phyloP scores from a whole-genome alignment of 352 stramenopile species.

The Globisporangium parvum region DNA sequence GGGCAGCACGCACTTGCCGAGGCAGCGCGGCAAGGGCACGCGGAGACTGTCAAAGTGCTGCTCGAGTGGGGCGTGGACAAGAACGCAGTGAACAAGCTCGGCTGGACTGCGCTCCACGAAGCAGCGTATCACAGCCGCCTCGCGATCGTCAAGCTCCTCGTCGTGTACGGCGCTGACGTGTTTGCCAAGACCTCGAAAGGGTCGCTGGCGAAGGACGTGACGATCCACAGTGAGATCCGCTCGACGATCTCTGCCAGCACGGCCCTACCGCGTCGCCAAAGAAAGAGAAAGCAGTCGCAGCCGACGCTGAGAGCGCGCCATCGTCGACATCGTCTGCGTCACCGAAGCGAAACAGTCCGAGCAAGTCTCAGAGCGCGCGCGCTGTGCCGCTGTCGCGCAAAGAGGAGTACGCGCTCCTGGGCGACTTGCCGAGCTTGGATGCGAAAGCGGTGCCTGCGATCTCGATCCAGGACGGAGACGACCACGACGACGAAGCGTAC shows the following conservation, averaged over 20 bases:
- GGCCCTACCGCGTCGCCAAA: slow-evolving; percentile 24
- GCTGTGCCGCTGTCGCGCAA: slow-evolving; percentile 50
- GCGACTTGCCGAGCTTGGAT: slow-evolving; percentile 63
- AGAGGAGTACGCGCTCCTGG: slow-evolving; percentile 75
- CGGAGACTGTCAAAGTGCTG: slow-evolving; percentile 58
- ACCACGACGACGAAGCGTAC: slow-evolving; percentile 16
- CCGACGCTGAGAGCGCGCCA: slow-evolving; percentile 6
- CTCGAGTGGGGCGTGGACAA: slow-evolving; percentile 79
- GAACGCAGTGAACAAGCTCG: slow-evolving; percentile 63
- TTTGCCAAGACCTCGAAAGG: slow-evolving; percentile 58
- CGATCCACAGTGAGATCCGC: slow-evolving; percentile 73
- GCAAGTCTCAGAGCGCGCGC: slow-evolving; percentile 17
- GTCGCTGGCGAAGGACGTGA: slow-evolving; percentile 64
- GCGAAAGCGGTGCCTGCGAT: slow-evolving; percentile 26
- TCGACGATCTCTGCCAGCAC: slow-evolving; percentile 61
- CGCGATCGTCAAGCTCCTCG: slow-evolving; percentile 61
- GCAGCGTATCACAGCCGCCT: slow-evolving; percentile 75
- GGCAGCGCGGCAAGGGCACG: slow-evolving; percentile 59
- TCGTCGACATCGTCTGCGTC: slow-evolving; percentile 1
- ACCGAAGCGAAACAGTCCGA: slow-evolving; percentile 25
- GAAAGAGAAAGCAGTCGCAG: slow-evolving; percentile 10
- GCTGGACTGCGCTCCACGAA: slow-evolving; percentile 79
- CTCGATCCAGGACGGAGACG: slow-evolving; percentile 47
- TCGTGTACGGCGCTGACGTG: slow-evolving; percentile 75
- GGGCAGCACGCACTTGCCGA: slow-evolving; percentile 61